These are phyloP conservation scores for Amborella trichopoda DNA, from an alignment of 164 flowering plant species.

Conservation along the genomic window DNA sequence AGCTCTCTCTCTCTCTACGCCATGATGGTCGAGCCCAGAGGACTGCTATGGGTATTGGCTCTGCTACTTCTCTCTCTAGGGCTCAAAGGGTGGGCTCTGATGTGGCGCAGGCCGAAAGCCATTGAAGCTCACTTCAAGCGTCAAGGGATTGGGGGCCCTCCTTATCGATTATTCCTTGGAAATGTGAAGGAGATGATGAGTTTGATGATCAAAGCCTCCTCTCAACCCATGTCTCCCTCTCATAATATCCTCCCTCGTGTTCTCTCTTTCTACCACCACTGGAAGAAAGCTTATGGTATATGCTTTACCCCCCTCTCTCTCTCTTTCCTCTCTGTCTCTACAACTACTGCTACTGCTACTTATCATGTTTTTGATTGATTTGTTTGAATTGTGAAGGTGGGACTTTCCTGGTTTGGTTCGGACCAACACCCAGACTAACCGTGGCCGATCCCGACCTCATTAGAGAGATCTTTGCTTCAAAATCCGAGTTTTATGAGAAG, in stretches of 20 bases:
- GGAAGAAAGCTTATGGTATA: constrained; percentile 97
- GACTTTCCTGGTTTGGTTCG: constrained; percentile 93
- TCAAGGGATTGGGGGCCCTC: constrained; percentile 95
- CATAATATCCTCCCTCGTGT: constrained; percentile 96
- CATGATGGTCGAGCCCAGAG: constrained; percentile 11
- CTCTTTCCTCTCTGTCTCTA: constrained; percentile 1
- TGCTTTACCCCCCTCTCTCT: constrained; percentile 1
- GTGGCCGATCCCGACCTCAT: constrained; percentile 89
- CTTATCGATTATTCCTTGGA: constrained; percentile 83
- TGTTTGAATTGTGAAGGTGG: constrained; percentile 81
- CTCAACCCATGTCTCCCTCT: constrained; percentile 75
- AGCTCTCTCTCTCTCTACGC: background rate
- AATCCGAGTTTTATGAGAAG: constrained; percentile 76
- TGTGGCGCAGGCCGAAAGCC: constrained; percentile 88
- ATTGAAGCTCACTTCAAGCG: constrained; percentile 69
- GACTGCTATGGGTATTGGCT: constrained; percentile 15
- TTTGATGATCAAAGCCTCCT: constrained; percentile 64
- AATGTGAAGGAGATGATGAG: constrained; percentile 73
- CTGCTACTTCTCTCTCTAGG: background rate
- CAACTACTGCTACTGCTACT: too few species aligned
- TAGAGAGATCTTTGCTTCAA: constrained; percentile 66
- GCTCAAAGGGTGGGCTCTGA: constrained; percentile 25
- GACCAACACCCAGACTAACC: constrained; percentile 75
- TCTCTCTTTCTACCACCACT: constrained; percentile 91
- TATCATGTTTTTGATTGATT: too few species aligned